Evolutionary conservation across 306 rosid species (phyloP).

Genomic region (Dalbergia cochinchinensis): DNA sequence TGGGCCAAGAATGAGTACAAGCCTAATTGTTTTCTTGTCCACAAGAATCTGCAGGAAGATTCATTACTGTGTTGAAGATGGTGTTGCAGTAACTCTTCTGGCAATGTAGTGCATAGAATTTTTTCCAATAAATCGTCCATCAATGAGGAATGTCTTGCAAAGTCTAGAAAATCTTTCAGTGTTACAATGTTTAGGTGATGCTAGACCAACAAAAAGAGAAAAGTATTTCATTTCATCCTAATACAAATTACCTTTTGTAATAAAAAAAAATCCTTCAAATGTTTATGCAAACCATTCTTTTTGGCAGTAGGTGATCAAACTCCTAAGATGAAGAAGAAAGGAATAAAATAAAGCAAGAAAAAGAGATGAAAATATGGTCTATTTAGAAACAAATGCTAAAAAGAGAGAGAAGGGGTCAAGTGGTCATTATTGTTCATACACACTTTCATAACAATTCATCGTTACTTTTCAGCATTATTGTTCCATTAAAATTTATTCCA

Average conservation of each 20-base stretch:
- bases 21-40: slow-evolving; percentile 66
- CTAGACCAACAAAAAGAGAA: slow-evolving; percentile 50
- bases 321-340: no score
- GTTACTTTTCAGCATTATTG: no score
- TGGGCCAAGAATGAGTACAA: slow-evolving; percentile 74
- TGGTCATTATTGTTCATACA: no score
- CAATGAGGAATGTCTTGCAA: slow-evolving; percentile 36
- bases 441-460: no score
- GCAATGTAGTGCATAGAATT: slow-evolving; percentile 57
- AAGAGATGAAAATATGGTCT: no score
- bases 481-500: no score
- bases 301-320: no score
- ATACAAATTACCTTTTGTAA: neutral
- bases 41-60: slow-evolving; percentile 57
- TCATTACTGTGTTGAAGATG: slow-evolving; percentile 60
- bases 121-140: slow-evolving; percentile 48
- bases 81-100: slow-evolving; percentile 54
- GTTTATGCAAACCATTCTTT: no score
- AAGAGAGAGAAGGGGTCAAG: no score
- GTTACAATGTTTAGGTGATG: slow-evolving; percentile 38
- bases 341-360: no score
- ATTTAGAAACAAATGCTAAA: no score
- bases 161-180: slow-evolving; percentile 34
- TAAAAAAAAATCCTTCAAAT: no score
- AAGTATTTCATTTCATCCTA: neutral